A percentile compares a stretch with the other conserved stretches of the same genome.
Evolutionary conservation across 73 alveolate species (phyloP).

Genomic region (Stentor roeselii): DNA sequence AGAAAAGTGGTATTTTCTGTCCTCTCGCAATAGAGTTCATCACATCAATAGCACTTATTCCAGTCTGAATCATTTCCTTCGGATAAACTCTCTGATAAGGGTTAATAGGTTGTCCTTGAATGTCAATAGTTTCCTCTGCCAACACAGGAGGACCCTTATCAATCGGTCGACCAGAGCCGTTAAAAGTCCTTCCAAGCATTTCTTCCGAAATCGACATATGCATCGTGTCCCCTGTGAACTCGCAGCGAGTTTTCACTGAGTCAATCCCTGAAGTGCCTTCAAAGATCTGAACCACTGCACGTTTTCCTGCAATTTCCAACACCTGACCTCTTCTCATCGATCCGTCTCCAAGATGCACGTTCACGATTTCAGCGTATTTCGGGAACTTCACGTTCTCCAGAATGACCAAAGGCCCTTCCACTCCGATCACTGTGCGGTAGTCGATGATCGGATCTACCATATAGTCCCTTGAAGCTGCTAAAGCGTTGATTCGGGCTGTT

Average conservation of each 20-base stretch:
- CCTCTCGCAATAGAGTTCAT: slow-evolving; percentile 99
- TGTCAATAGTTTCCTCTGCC: slow-evolving; percentile 99
- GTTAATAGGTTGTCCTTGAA: slow-evolving; percentile 98
- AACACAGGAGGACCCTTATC: slow-evolving; percentile 99
- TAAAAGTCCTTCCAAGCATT: slow-evolving; percentile 98
- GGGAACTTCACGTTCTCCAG: slow-evolving; percentile 99
- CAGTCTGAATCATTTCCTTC: slow-evolving; percentile 98
- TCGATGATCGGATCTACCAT: slow-evolving; percentile 98
- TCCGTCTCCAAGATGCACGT: slow-evolving; percentile 98
- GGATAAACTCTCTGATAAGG: slow-evolving; percentile 97
- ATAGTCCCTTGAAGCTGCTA: slow-evolving; percentile 70
- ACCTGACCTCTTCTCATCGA: slow-evolving; percentile 98
- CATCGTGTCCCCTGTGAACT: slow-evolving; percentile 98
- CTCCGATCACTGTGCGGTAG: slow-evolving; percentile 98
- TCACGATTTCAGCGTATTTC: slow-evolving; percentile 80
- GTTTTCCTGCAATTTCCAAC: slow-evolving; percentile 97
- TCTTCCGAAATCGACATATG: slow-evolving; percentile 99
- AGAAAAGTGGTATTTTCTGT: slow-evolving; percentile 93
- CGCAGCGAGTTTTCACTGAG: slow-evolving; percentile 86
- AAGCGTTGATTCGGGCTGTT: slow-evolving; percentile 45
- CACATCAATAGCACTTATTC: slow-evolving; percentile 99
- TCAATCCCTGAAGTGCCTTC: slow-evolving; percentile 99
- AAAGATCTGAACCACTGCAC: slow-evolving; percentile 79
- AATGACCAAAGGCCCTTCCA: slow-evolving; percentile 99
- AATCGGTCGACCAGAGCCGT: slow-evolving; percentile 99